Percentiles rank a stretch among this genome's conserved stretches.
Evolutionary conservation across 352 stramenopile genomes (phyloP).

Genomic region (Paralagenidium karlingii): DNA sequence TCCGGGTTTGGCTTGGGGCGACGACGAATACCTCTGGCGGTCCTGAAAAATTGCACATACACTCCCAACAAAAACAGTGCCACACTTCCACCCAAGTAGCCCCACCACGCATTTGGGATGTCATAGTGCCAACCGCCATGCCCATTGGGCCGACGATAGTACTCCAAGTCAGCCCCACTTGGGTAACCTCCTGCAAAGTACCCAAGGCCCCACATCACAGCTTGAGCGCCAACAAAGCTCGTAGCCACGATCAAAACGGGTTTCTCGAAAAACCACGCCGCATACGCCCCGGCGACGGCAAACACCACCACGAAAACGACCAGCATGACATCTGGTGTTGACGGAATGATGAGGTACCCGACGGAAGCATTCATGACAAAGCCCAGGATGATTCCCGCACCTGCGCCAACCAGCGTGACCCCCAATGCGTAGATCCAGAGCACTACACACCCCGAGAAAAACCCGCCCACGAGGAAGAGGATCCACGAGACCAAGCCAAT

Average conservation of each 20-base stretch:
- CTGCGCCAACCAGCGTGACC: conserved; percentile 26
- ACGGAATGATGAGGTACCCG: conserved; percentile 14
- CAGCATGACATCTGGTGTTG: conserved; percentile 25
- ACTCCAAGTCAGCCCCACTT: conserved; percentile 34
- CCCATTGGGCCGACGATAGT: conserved; percentile 21
- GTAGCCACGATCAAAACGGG: conserved; percentile 38
- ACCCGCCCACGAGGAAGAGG: conserved; percentile 23
- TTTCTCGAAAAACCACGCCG: conserved; percentile 45
- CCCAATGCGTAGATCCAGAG: conserved; percentile 29
- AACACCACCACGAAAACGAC: conserved; percentile 29
- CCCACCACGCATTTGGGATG: conserved; percentile 62
- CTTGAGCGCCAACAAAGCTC: conserved; percentile 35
- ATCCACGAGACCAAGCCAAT: conserved; percentile 33
- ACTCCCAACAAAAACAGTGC: conserved; percentile 38
- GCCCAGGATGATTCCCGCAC: conserved; percentile 20
- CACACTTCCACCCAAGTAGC: conserved; percentile 43
- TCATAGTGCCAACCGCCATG: conserved; percentile 41
- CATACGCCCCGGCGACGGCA: conserved; percentile 19
- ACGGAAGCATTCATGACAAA: conserved; percentile 40
- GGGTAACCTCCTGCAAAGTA: conserved; percentile 61
- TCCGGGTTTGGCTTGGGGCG: no score
- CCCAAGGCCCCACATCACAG: conserved; percentile 40
- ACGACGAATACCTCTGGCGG: no score
- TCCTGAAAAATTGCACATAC: conserved; percentile 16
- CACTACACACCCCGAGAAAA: conserved; percentile 18